Evolutionary conservation across 257 asterid genomes (phyloP), one percentile per base, ranked within the genome.

Genomic region (Solanum pimpinellifolium): DNA sequence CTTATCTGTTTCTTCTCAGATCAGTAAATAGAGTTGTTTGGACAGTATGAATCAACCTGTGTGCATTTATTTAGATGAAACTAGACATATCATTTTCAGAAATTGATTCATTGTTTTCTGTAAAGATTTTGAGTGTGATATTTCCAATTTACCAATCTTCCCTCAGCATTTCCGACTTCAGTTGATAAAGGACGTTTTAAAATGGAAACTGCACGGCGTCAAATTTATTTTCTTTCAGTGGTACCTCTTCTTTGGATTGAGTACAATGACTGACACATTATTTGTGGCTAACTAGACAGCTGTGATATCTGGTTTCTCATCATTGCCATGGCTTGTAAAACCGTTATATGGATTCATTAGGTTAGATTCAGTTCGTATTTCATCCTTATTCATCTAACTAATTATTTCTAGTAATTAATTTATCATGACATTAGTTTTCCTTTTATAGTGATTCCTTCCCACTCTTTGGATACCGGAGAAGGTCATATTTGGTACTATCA

Each of bases 261-360:
- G 66, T 80, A 49, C 75, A 86, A 87, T 81, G 88, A 88, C 96
- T 96, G 86, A 93, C 92, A 87, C 44, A 70, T 87, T 86, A 87
- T 87, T 49, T 89, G 25, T 90, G 93, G 78, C 91, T 92, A 90
- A 90, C 93, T 95, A 97, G 99, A 96, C 99, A 93, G 99, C 99
- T 87, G 89, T 97, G 78, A 92, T 97, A 90, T 88, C 95, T 92
- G 99, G 99, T 86, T 91, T 97, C 86, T 92, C 98, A 27, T 69
- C 99, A 59, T 89, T 96, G 84, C 99, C 99, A 27, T 97, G 99
- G 99, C 98, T 97, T 86, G 91, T 94, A 83, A 97, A 97, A 87
- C 99, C 99, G 20, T 92, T 97, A 25, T 96, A 97, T 89, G 99
- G 99, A 66, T 97, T 97, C 91, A 91, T 96, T 93, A 96, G 98